Evolutionary conservation across 2,329 filamentous ascomycete genomes (phyloP).

Genomic region (Alternaria consortialis): DNA sequence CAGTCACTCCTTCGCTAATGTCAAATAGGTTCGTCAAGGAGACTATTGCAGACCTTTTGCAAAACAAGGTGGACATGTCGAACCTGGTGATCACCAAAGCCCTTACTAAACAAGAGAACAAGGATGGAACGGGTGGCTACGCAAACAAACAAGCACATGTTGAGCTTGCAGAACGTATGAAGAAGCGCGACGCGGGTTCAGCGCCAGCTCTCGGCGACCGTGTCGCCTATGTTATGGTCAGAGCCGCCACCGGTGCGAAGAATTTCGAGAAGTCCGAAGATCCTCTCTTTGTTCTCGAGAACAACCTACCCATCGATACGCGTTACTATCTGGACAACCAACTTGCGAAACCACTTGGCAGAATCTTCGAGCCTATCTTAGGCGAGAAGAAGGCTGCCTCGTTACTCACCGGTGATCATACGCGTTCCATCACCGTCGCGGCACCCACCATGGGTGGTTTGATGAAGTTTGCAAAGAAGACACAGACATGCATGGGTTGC

Average conservation of each 20-base stretch:
- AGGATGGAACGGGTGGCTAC: conserved; percentile 63
- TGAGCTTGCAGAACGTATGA: conserved; percentile 94
- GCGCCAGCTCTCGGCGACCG: conserved; percentile 92
- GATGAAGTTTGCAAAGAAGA: conserved; percentile 99
- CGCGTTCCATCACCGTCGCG: conserved; percentile 90
- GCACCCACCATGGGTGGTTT: conserved; percentile 90
- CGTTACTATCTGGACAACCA: conserved; percentile 99
- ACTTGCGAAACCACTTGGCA: conserved; percentile 88
- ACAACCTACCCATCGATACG: conserved; percentile 97
- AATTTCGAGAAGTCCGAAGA: conserved; percentile 98
- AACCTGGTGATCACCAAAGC: conserved; percentile 99
- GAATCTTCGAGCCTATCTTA: conserved; percentile 97
- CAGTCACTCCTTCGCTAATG: conserved; percentile 50
- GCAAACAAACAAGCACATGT: conserved; percentile 94
- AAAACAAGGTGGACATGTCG: conserved; percentile 99
- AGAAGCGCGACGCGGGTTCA: conserved; percentile 93
- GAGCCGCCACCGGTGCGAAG: conserved; percentile 86
- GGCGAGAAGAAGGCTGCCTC: conserved; percentile 90
- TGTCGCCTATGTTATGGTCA: conserved; percentile 97
- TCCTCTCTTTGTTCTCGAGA: conserved; percentile 94
- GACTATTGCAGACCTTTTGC: conserved; percentile 91
- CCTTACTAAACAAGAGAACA: conserved; percentile 72
- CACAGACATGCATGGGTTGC: conserved; percentile 97
- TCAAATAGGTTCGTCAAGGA: conserved; percentile 85
- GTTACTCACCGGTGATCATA: conserved; percentile 91